Base-by-base conservation (phyloP, 331 rosid genomes). In the Pyracantha coccinea region DNA sequence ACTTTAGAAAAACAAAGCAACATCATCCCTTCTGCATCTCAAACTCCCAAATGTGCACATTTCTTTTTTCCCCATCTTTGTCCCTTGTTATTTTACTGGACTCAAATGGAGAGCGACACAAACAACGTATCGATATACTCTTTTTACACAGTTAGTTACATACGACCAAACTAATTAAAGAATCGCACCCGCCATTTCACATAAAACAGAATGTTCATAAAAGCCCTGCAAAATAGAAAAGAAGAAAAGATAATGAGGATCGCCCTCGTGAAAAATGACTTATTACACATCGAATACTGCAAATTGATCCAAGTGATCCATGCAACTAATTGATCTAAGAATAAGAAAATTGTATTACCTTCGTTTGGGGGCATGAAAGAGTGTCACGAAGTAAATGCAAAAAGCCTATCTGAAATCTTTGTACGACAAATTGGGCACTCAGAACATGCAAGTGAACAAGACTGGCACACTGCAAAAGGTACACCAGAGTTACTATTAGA, bases 391-490 rank as follows among this genome's bases (percentile, higher is more conserved):
- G 99, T 82, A 86, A 89, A 96, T 75, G 99, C 98, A 80, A 96
- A 90, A 83, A 96, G 91, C 85, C 99, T 92, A 89, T 96, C 99
- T 64, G 91, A 84, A 88, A 96, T 96, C 76, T 87, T 90, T 75
- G 97, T 90, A 76, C 99, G 90, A 83, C 99, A 96, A 76, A 92
- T 88, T 47, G 99, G 99, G 79, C 99, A 96, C 79, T 96, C 99
- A 1, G 96, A 84, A 83, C 99, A 96, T 69, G 99, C 99, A 33
- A 96, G 94, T 24, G 99, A 96, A 79, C 99, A 96, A 63, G 98
- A 88, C 86, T 92, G 89, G 86, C 99, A 96, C 80, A 96, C 99
- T 96, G 99, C 91, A 83, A 69, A 72, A 50, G 45, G 73, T 73
- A 73, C 60, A 65, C 55, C 20, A 77, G 15, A 20, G 44, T 75